Evolutionary conservation across 2,329 filamentous ascomycete genomes (phyloP), one percentile per base, ranked within the genome.

Genomic region (Neospermospora avenae): DNA sequence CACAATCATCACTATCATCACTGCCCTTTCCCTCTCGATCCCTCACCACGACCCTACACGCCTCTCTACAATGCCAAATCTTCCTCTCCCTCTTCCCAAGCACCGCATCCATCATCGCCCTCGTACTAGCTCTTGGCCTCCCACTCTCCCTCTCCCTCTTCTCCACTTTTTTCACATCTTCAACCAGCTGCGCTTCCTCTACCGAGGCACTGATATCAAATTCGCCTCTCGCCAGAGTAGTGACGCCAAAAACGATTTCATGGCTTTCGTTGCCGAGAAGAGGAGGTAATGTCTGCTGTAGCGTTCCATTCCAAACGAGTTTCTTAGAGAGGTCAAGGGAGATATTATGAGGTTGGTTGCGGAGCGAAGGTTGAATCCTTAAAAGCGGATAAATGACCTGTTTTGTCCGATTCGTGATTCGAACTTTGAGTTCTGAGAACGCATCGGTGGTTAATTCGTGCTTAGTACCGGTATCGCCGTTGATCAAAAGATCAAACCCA

Each of bases 321-420:
- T 91, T 90, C 70, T 90, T 87, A 44, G 89, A 89, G 58, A 93
- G 84, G 72, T 96, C 93, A 16, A 96, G 82, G 2, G 90, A 89
- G 14, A 90, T 80, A 62, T 85, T 86, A 10, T 70, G 65, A 1
- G 63, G 55, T 16, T 93, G 85, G 69, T 92, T 84, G 46, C 89
- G 84, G 16, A 96, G 81, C 54, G 86, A 84, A 0, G 93, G 92
- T 73, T 93, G 84, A 14, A 96, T 77, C 39, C 93, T 83, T 44
- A 96, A 77, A 0, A 96, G 78, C 0, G 90, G 87, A 46, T 84
- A 81, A 35, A 96, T 84, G 0, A 88, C 82, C 39, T 81, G 77
- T 0, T 79, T 74, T 31, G 86, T 91, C 60, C 89, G 84, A 75
- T 97, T 97, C 28, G 78, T 82, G n/a, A 97, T 76, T 16, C 77